A percentile compares a stretch with the other conserved stretches of the same genome.
Conservation (phyloP, 305 asterid species). For the Fraxinus platypoda region DNA sequence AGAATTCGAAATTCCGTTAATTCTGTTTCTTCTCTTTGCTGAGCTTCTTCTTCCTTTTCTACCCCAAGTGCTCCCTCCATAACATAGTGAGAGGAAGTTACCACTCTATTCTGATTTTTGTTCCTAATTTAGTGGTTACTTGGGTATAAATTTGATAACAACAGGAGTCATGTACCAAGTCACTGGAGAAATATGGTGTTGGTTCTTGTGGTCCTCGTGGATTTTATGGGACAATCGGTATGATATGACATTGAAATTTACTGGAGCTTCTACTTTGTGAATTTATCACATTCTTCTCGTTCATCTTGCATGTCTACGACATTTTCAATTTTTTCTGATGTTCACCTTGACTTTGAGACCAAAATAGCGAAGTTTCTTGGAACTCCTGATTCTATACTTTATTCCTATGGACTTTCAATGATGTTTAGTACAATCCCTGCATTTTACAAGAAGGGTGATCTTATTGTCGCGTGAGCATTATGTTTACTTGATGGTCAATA, state of each 20-base stretch:
- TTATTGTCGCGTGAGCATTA: conserved; percentile 74
- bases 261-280: background rate
- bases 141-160: conserved; percentile 22
- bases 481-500: background rate
- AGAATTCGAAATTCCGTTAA: no score
- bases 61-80: no score
- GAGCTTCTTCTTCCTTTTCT: no score
- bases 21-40: no score
- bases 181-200: conserved; percentile 94
- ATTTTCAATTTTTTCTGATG: conserved; percentile 51
- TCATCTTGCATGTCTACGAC: conserved; percentile 4
- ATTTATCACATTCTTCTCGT: conserved; percentile 2
- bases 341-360: conserved; percentile 97
- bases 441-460: conserved; percentile 88
- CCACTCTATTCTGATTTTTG: conserved; percentile 22
- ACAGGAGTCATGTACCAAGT: conserved; percentile 87
- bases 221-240: conserved; percentile 97
- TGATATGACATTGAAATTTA: conserved; percentile 16
- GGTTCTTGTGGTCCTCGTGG: conserved; percentile 99
- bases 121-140: conserved; percentile 15
- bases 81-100: no score
- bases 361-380: conserved; percentile 86
- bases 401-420: conserved; percentile 94
- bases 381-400: conserved; percentile 87
- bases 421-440: conserved; percentile 98